Percentiles rank a stretch among this genome's conserved stretches.
phyloP scores from a whole-genome alignment of 2,329 filamentous ascomycete genomes.

The Cercospora beticola region DNA sequence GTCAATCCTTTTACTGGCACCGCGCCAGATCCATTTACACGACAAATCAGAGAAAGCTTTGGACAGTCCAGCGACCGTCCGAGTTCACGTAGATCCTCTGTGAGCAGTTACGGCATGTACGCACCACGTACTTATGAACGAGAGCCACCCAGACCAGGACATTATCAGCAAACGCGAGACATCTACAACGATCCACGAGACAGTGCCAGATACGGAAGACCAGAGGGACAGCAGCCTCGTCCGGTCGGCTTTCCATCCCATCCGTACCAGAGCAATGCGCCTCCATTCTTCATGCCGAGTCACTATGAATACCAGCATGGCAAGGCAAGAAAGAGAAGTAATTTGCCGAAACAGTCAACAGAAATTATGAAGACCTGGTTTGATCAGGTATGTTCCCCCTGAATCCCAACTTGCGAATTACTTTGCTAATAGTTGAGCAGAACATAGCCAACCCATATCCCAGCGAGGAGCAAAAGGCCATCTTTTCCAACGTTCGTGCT shows the following conservation, averaged over 20 bases:
- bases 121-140: conserved; percentile 23
- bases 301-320: conserved; percentile 41
- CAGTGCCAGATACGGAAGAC: conserved; percentile 20
- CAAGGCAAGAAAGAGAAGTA: conserved; percentile 41
- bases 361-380: conserved; percentile 45
- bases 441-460: conserved; percentile 42
- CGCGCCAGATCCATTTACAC: conserved; percentile 25
- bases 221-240: conserved; percentile 22
- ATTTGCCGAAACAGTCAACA: conserved; percentile 41
- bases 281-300: conserved; percentile 36
- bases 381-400: conserved; percentile 32
- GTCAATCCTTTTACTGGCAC: conserved; percentile 17
- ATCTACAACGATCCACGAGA: conserved; percentile 21
- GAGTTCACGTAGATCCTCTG: conserved; percentile 22
- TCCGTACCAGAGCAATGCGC: conserved; percentile 26
- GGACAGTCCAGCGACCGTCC: conserved; percentile 19
- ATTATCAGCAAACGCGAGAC: conserved; percentile 18
- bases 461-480: conserved; percentile 41
- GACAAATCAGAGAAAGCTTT: conserved; percentile 27
- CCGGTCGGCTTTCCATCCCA: conserved; percentile 18
- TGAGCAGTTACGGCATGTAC: conserved; percentile 22
- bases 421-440: conserved; percentile 18
- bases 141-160: conserved; percentile 8
- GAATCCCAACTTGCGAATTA: not conserved
- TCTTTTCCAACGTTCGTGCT: conserved; percentile 36